A percentile compares a stretch with the other conserved stretches of the same genome.
Evolutionary conservation across 2,329 filamentous ascomycete genomes (phyloP).

Genomic region (Thyridium curvatum): DNA sequence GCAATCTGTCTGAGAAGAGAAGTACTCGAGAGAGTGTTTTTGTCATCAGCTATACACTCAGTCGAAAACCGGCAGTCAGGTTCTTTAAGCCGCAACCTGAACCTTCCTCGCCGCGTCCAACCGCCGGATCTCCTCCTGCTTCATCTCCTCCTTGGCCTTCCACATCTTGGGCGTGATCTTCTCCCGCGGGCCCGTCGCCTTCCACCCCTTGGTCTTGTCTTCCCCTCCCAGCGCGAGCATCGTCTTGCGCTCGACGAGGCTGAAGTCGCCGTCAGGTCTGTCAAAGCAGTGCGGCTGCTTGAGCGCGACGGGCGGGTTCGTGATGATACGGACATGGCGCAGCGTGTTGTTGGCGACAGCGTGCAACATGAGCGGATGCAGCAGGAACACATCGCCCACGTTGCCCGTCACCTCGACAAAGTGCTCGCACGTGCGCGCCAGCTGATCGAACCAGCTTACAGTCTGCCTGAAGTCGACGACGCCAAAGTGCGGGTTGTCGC

Average conservation of each 20-base stretch:
- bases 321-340: slow-evolving; percentile 31
- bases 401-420: slow-evolving; percentile 43
- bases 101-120: slow-evolving; percentile 15
- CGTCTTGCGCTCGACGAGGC: slow-evolving; percentile 45
- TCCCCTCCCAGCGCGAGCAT: slow-evolving; percentile 31
- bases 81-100: too few relatives aligned
- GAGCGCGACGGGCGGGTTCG: slow-evolving; percentile 42
- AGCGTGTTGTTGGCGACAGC: slow-evolving; percentile 35
- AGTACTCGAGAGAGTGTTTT: too few relatives aligned
- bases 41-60: too few relatives aligned
- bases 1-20: too few relatives aligned
- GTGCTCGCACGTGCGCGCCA: slow-evolving; percentile 23
- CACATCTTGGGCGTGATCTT: slow-evolving; percentile 35
- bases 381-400: slow-evolving; percentile 44
- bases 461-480: slow-evolving; percentile 21
- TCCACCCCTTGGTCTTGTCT: slow-evolving; percentile 39
- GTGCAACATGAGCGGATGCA: slow-evolving; percentile 51
- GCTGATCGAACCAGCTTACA: slow-evolving; percentile 28
- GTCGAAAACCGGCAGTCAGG: too few relatives aligned
- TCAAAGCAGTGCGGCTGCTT: slow-evolving; percentile 41
- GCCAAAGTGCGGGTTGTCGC: slow-evolving; percentile 36
- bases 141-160: slow-evolving; percentile 36
- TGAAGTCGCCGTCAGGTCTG: slow-evolving; percentile 34
- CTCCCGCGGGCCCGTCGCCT: slow-evolving; percentile 36
- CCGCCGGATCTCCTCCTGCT: slow-evolving; percentile 34